Evolutionary conservation across 2,329 filamentous ascomycete species (phyloP), one percentile per base, ranked within the genome.

Genomic region (Elsinoe fawcettii): DNA sequence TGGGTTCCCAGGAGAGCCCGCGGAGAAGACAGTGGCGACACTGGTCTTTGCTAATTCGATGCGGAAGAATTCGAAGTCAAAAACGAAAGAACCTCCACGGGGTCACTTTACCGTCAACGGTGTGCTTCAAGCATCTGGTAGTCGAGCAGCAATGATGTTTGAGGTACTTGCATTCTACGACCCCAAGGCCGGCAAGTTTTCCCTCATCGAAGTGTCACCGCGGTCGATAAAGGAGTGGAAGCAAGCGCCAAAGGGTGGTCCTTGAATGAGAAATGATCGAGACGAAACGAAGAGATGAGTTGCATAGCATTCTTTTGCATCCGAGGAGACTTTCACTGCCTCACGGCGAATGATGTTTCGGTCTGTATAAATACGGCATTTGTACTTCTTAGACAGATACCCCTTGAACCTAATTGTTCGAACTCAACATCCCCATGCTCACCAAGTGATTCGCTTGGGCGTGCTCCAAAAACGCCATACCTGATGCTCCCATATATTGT

Each of bases 161-260:
- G 74, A 77, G 57, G 73, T 79, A 2, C 59, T 64, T 7, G 73
- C 69, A 4, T 69, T 66, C 4, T 80, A 78, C 60, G 74, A 79
- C 58, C 75, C 75, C 1, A 71, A 71, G 47, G 58, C 64, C 22
- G 67, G 63, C 8, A 70, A 70, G 39, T 77, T 69, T 56, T 65
- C 74, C 3, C 59, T 54, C 18, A 59, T 70, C 2, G 69, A 64
- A 7, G 64, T 63, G 4, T 58, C 49, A 2, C 51, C 70, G 56
- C 66, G 62, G 55, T 64, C 60, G 22, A 64, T 65, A 36, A 70
- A 71, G 61, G 59, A 60, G 41, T 70, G 70, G 63, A 65, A 65
- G 18, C 74, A 76, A 61, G 39, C 57, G 27, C 73, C 74, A 0
- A 71, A 61, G 56, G 74, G 74, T 7, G 71, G 72, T 4, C 62